Percentiles rank a stretch among this genome's conserved stretches.
phyloP scores from a whole-genome alignment of 2,329 filamentous ascomycete genomes.

The Didymellaceae sp. region DNA sequence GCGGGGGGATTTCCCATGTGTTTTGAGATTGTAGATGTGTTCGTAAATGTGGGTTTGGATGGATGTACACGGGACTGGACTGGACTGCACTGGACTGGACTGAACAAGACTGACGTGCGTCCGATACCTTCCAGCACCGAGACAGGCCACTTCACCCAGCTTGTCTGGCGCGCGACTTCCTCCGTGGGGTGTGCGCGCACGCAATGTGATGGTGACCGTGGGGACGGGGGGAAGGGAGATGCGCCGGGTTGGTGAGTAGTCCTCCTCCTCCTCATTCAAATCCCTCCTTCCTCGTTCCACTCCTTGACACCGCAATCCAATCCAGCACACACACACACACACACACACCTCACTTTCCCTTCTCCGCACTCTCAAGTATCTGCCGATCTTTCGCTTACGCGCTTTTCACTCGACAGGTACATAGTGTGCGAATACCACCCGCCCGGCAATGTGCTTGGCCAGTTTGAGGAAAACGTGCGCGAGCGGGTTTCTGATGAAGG shows the following conservation, averaged over 20 bases:
- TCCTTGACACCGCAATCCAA: too few species aligned
- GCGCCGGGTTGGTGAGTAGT: slow-evolving; percentile 31
- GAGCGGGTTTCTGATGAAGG: slow-evolving; percentile 10
- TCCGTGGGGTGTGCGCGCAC: slow-evolving; percentile 33
- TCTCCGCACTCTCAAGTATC: not conserved
- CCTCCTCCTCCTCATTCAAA: not conserved
- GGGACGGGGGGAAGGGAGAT: slow-evolving; percentile 15
- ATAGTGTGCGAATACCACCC: slow-evolving; percentile 50
- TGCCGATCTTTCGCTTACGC: too few species aligned
- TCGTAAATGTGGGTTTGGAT: too few species aligned
- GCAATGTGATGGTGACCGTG: slow-evolving; percentile 20
- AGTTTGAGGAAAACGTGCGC: slow-evolving; percentile 45
- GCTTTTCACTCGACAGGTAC: too few species aligned
- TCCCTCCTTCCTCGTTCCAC: not conserved
- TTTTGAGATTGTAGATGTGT: too few species aligned
- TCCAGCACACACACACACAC: too few species aligned
- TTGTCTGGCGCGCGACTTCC: slow-evolving; percentile 36
- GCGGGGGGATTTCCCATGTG: too few species aligned
- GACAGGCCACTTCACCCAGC: slow-evolving; percentile 40
- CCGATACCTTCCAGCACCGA: too few species aligned
- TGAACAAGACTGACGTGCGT: too few species aligned
- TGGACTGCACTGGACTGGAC: too few species aligned
- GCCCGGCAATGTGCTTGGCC: slow-evolving; percentile 45
- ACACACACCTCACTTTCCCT: not conserved
- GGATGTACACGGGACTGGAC: too few species aligned